A percentile compares a stretch with the other conserved stretches of the same genome.
phyloP scores from a whole-genome alignment of 2,329 filamentous ascomycete genomes.

The Aureobasidium sp. region DNA sequence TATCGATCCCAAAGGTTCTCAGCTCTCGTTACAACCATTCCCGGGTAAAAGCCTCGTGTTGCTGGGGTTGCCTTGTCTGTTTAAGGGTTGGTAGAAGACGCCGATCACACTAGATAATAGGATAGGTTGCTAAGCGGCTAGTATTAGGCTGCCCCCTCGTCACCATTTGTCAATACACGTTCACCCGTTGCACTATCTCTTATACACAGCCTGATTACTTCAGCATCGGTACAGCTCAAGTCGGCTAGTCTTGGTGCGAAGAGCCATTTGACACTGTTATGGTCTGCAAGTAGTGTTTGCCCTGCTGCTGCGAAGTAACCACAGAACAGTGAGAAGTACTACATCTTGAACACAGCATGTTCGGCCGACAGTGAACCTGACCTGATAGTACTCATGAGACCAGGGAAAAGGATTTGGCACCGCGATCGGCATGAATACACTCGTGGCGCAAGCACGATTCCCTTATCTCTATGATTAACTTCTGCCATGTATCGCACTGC shows the following conservation, averaged over 20 bases:
- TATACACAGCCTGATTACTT: not conserved
- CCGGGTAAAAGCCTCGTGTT: not conserved
- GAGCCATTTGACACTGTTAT: not conserved
- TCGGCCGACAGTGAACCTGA: not conserved
- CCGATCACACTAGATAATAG: not conserved
- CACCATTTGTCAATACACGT: not conserved
- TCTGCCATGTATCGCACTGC: not conserved
- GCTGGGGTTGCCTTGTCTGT: not conserved
- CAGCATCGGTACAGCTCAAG: no score
- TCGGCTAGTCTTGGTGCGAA: not conserved
- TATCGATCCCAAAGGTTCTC: not conserved
- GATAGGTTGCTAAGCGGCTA: conserved; percentile 5
- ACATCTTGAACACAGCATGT: not conserved
- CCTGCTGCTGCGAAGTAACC: not conserved
- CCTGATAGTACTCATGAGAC: not conserved
- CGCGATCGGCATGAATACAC: not conserved
- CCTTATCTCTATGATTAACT: not conserved
- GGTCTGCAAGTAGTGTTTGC: not conserved
- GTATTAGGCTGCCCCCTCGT: not conserved
- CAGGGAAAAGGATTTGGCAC: not conserved
- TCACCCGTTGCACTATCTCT: not conserved
- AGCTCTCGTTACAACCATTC: not conserved
- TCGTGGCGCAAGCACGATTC: not conserved
- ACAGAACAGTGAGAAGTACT: not conserved
- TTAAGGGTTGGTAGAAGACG: not conserved